Evolutionary conservation across 2,329 filamentous ascomycete genomes (phyloP), one percentile per base, ranked within the genome.

Genomic region (Rachicladosporium sp.): DNA sequence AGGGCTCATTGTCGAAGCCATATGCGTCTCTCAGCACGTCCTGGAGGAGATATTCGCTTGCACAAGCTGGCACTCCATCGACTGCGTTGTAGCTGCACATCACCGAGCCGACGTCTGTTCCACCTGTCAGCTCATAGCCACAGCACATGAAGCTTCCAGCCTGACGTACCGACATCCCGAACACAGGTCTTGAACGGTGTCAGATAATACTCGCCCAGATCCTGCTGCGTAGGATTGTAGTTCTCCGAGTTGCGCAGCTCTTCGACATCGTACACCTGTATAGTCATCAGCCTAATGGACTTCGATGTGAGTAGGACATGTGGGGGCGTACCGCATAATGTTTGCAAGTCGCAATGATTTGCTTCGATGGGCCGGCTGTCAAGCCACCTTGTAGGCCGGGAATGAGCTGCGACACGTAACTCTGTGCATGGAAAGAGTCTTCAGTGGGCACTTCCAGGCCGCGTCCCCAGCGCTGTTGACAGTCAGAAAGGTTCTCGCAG

Each of bases 31-130:
- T 66, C 3, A 82, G 62, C 8, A 82, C 61, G 0, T 68, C 70
- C 44, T 76, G 66, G 29, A 81, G 64, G 2, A 82, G 64, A 44
- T 76, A 81, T 0, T 63, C 59, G 46, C 70, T 71, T 0, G 74
- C 71, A 46, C 77, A 81, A 2, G 72, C 65, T 0, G 78, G 76
- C 0, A 74, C 65, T 0, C 77, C 77, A 49, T 73, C 74, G n/a
- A 65, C 65, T 0, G 75, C 63, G 46, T 81, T 77, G 52, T 74
- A 76, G 11, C 66, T 33, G 69, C 73, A 53, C 78, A 80, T 50
- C 67, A 64, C 55, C 12, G 51, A 66, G 4, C 58, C 57, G 10
- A 61, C 61, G 32, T 62, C 60, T 19, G 15, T 19, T 19, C 15
- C 15, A 19, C 15, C 15, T 19, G 15, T 19, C 15, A 19, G 15